Percentiles rank a stretch among this genome's conserved stretches.
phyloP scores from a whole-genome alignment of 495 filamentous ascomycete species.

The Podospora sp. region DNA sequence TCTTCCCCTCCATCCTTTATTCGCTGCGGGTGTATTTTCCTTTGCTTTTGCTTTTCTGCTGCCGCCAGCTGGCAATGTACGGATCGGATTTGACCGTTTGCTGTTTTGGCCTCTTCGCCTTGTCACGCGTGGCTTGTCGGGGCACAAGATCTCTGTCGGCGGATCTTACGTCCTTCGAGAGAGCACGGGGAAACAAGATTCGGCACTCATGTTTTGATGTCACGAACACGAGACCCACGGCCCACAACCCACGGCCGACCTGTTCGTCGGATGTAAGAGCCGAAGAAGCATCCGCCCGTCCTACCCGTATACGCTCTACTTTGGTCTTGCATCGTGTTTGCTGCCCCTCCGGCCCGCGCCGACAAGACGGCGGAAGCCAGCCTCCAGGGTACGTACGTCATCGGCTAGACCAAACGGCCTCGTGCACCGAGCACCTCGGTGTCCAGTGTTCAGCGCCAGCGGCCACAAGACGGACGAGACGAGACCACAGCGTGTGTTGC shows the following conservation, averaged over 20 bases:
- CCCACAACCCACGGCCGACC: conserved; percentile 1
- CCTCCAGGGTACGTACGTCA: background rate
- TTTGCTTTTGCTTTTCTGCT: background rate
- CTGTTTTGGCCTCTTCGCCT: background rate
- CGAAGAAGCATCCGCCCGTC: conserved; percentile 6
- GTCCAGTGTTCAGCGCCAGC: background rate
- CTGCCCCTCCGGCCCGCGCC: conserved; percentile 6
- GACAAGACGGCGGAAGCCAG: background rate
- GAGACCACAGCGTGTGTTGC: background rate
- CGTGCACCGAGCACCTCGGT: background rate
- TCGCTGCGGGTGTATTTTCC: background rate
- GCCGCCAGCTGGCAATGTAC: background rate
- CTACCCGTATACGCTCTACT: background rate
- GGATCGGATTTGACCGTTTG: background rate
- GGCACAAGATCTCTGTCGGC: conserved; percentile 8
- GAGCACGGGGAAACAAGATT: conserved; percentile 9
- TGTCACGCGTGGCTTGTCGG: background rate
- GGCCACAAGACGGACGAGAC: conserved; percentile 1
- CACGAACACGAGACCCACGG: conserved; percentile 7
- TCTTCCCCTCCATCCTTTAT: background rate
- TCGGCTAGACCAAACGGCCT: background rate
- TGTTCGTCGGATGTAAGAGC: conserved; percentile 7
- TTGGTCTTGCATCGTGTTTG: conserved; percentile 1
- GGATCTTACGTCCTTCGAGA: conserved; percentile 1
- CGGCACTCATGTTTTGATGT: conserved; percentile 1